These are phyloP conservation scores for Beauveria pseudobassiana DNA, from an alignment of 2,329 filamentous ascomycete genomes.

Conservation along the genomic window DNA sequence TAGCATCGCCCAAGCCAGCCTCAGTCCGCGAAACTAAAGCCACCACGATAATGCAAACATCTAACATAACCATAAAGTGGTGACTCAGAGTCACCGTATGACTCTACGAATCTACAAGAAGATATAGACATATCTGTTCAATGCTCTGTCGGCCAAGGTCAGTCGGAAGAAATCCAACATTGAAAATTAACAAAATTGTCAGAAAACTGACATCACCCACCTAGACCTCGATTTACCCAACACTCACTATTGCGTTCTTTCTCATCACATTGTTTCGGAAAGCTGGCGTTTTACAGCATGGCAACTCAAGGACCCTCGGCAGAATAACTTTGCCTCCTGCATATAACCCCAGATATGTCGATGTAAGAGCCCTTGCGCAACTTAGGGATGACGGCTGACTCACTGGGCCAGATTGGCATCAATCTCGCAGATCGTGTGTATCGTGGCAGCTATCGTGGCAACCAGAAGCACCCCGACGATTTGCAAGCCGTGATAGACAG, in stretches of 20 bases:
- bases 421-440: conserved; percentile 93
- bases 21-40: neutral
- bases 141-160: conserved; percentile 2
- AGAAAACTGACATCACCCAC: neutral
- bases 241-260: neutral
- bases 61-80: neutral
- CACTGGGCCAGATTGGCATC: conserved; percentile 64
- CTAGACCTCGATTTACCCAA: conserved; percentile 4
- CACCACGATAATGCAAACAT: neutral
- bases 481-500: conserved; percentile 70
- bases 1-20: neutral
- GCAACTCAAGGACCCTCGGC: neutral
- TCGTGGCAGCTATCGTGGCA: conserved; percentile 75
- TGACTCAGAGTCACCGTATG: conserved; percentile 1
- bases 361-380: conserved; percentile 37
- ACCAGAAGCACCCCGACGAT: conserved; percentile 65
- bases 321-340: neutral
- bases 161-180: neutral
- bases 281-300: neutral
- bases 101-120: neutral
- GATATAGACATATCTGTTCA: neutral
- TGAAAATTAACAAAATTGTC: neutral
- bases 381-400: conserved; percentile 11
- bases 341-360: conserved; percentile 46
- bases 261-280: neutral